phyloP scores from a whole-genome alignment of 2,329 filamentous ascomycete species.

The Mycocentrospora acerina region DNA sequence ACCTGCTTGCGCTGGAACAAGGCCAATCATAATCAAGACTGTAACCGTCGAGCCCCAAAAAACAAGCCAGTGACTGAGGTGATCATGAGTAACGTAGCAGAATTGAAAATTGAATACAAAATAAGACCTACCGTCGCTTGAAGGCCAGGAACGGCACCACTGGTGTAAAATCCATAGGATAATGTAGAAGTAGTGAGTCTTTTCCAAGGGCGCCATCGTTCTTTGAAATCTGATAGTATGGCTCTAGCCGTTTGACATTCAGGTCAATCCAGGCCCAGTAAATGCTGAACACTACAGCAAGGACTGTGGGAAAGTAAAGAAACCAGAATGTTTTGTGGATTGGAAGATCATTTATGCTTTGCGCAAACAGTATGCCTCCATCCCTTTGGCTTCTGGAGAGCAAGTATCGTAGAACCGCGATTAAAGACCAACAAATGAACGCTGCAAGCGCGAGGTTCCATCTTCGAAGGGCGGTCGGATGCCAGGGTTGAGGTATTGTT shows the following conservation, averaged over 20 bases:
- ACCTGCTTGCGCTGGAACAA: slow-evolving; percentile 57
- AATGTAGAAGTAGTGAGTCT: slow-evolving; percentile 55
- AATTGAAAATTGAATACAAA: no score
- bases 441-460: slow-evolving; percentile 7
- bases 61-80: slow-evolving; percentile 56
- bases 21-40: slow-evolving; percentile 54
- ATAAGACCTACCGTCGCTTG: background rate
- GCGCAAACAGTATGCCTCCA: slow-evolving; percentile 47
- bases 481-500: no score
- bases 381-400: slow-evolving; percentile 42
- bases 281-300: slow-evolving; percentile 58
- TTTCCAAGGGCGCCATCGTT: slow-evolving; percentile 42
- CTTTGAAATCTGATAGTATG: slow-evolving; percentile 58
- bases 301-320: slow-evolving; percentile 49
- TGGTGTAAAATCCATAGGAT: slow-evolving; percentile 52
- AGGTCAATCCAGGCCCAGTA: slow-evolving; percentile 61
- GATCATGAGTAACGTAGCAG: no score
- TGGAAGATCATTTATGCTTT: slow-evolving; percentile 42
- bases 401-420: slow-evolving; percentile 48
- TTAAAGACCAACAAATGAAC: slow-evolving; percentile 29
- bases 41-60: slow-evolving; percentile 51
- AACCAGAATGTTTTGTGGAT: slow-evolving; percentile 50
- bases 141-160: slow-evolving; percentile 38
- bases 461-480: slow-evolving; percentile 9
- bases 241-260: slow-evolving; percentile 59